Conservation (phyloP, 805 yeast genomes). For the Saturnispora sanitii region DNA sequence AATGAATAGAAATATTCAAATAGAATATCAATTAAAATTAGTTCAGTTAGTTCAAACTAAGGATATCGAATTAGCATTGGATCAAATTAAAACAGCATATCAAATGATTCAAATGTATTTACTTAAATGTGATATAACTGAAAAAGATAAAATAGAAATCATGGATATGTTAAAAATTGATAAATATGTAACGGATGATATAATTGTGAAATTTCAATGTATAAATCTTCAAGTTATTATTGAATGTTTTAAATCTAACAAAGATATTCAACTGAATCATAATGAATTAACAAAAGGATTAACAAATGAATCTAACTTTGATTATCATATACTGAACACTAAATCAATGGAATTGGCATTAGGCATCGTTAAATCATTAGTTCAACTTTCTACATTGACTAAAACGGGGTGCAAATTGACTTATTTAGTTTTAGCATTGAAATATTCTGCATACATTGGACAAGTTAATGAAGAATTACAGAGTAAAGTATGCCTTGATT, state of each 20-base stretch:
- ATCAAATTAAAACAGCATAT: neutral
- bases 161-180: neutral
- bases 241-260: neutral
- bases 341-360: neutral
- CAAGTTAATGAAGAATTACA: slow-evolving; percentile 5
- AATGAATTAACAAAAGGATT: neutral
- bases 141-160: neutral
- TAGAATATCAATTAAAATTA: neutral
- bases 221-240: no score
- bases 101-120: neutral
- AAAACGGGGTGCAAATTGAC: slow-evolving; percentile 14
- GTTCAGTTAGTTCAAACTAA: neutral
- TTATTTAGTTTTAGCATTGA: slow-evolving; percentile 11
- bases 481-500: slow-evolving; percentile 7
- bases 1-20: neutral
- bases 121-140: neutral
- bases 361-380: slow-evolving; percentile 5
- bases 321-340: neutral
- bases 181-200: neutral
- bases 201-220: neutral
- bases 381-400: slow-evolving; percentile 10
- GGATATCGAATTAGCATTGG: neutral
- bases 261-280: neutral
- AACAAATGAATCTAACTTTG: neutral
- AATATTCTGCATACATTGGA: slow-evolving; percentile 7